Base-by-base conservation (phyloP, 768 basidiomycete genomes). In the Rhodotorula sphaerocarpa region DNA sequence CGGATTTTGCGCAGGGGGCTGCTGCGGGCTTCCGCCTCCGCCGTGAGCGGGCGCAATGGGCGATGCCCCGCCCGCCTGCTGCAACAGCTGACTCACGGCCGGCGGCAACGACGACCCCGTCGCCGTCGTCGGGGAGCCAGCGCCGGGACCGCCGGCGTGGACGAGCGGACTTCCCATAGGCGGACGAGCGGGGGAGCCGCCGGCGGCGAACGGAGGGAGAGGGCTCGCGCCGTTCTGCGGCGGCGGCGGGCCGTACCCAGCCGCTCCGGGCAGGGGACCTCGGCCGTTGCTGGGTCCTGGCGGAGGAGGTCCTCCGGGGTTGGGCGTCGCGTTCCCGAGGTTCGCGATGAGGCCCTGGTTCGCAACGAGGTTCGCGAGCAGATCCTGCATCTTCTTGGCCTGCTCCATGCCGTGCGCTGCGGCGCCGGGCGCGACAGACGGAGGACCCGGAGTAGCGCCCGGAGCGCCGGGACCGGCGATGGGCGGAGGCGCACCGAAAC, bases 301-400 rank as follows among this genome's bases (percentile, higher is more conserved):
- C 11, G 59, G 33, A 31, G 59, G 27, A 23, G 59, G n/a, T 5
- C 33, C 25, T 15, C 31, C 51, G 36, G 11, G 23, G 36, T 25
- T 36, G 16, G 36, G 33, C 23, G 28, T n/a, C n/a, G 9, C 3
- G 30, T 30, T 1, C 44, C 25, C 36, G 61, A 43, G 11, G 30
- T 25, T 21, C 3, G 23, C 25, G 23, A 65, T 28, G 7, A 39
- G 48, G 43, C 36, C 39, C 34, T 58, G 63, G 39, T 65, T 65
- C 33, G 57, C 31, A 31, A 59, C 45, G 25, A 72, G 59, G 3
- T 48, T 55, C 9, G 62, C 60, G 42, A 73, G 65, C 11, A 73
- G 61, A 31, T 71, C 59, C 31, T 67, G 66, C 57, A 67, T 59
- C 44, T 60, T 59, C 34, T 57, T 63, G 21, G 66, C 66, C 30